Percentiles rank a stretch among this genome's conserved stretches.
Conservation (phyloP, 2,329 filamentous ascomycete species). For the Peltaster fructicola region DNA sequence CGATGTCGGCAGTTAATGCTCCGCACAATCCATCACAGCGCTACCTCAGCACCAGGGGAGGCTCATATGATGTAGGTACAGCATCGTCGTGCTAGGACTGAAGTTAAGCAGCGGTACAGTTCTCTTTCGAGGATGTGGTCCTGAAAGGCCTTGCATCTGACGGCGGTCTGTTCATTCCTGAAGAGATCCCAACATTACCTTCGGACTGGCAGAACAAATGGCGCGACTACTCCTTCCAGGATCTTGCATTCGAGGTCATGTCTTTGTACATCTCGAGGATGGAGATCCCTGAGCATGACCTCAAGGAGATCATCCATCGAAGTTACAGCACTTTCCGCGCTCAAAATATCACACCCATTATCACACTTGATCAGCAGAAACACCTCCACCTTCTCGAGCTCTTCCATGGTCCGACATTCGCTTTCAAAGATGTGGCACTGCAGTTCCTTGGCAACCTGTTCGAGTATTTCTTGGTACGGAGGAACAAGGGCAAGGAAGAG, state of each 20-base stretch:
- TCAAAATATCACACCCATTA: conserved; percentile 58
- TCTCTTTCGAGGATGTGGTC: conserved; percentile 82
- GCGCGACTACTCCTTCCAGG: conserved; percentile 61
- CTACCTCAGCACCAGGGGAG: conserved; percentile 46
- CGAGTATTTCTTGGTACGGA: conserved; percentile 65
- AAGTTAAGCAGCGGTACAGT: conserved; percentile 30
- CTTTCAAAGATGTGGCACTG: conserved; percentile 88
- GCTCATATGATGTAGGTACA: conserved; percentile 41
- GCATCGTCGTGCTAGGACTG: conserved; percentile 10
- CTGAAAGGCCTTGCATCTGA: conserved; percentile 76
- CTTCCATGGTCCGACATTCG: conserved; percentile 89
- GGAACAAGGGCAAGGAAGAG: conserved; percentile 49
- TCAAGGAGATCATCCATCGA: conserved; percentile 65
- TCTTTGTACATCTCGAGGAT: conserved; percentile 68
- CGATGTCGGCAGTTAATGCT: conserved; percentile 16
- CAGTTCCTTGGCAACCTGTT: conserved; percentile 95
- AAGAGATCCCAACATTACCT: conserved; percentile 53
- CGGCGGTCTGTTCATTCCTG: conserved; percentile 76
- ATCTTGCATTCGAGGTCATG: conserved; percentile 71
- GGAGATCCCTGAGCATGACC: conserved; percentile 65
- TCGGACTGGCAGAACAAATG: conserved; percentile 49
- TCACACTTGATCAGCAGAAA: conserved; percentile 51
- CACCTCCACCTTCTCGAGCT: conserved; percentile 80
- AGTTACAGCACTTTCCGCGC: conserved; percentile 83
- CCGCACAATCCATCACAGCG: conserved; percentile 38